These are phyloP conservation scores for Dacryopinax primogenitus DNA, from an alignment of 768 basidiomycete genomes.

Conservation along the genomic window DNA sequence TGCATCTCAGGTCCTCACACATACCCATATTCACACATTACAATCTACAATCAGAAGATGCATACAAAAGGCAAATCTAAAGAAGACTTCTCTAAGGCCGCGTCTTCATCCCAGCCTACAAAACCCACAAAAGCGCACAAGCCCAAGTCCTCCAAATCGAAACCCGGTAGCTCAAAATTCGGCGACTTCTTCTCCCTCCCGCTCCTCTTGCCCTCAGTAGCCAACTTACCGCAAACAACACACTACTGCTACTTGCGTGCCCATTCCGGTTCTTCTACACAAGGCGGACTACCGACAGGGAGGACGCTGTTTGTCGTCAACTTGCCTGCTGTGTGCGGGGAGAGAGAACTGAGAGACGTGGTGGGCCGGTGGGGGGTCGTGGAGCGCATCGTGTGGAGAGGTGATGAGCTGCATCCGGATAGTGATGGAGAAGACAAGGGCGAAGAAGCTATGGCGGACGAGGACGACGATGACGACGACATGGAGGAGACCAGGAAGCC, in stretches of 20 bases:
- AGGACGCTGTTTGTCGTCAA: conserved; percentile 84
- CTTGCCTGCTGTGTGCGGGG: conserved; percentile 75
- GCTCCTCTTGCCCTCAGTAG: conserved; percentile 27
- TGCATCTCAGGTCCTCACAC: no score
- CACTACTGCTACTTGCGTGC: conserved; percentile 71
- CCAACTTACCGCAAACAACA: conserved; percentile 33
- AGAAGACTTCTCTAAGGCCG: no score
- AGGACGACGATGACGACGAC: conserved; percentile 21
- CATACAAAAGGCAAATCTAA: no score
- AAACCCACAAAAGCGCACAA: neutral
- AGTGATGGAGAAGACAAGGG: conserved; percentile 21
- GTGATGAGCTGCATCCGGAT: conserved; percentile 26
- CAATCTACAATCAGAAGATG: no score
- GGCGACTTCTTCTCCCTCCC: neutral
- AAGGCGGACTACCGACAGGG: conserved; percentile 34
- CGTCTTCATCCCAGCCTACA: neutral
- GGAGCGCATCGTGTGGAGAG: conserved; percentile 58
- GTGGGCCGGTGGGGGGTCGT: conserved; percentile 68
- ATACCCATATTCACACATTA: no score
- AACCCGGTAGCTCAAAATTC: no score
- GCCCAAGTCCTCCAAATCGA: no score
- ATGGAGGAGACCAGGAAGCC: conserved; percentile 28
- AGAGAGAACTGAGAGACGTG: conserved; percentile 61
- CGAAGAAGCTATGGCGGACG: conserved; percentile 20
- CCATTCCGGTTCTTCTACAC: conserved; percentile 32